Percentiles rank a stretch among this genome's conserved stretches.
phyloP scores from a whole-genome alignment of 345 rosid species.

The thale cress (Arabidopsis thaliana) region DNA sequence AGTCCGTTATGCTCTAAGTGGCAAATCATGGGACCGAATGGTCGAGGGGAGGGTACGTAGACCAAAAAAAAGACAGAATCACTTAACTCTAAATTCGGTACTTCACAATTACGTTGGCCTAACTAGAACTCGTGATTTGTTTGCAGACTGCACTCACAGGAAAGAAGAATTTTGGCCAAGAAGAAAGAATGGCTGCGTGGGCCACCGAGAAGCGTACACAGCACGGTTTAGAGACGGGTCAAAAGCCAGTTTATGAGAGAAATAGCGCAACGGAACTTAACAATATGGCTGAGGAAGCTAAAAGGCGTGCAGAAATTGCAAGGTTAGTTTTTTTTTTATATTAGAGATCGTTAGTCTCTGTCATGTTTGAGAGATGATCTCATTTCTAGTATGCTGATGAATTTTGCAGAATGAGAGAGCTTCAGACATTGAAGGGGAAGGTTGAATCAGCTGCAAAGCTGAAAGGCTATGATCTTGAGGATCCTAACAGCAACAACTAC shows the following conservation, averaged over 20 bases:
- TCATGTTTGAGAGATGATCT: conserved; percentile 13
- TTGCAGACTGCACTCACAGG: conserved; percentile 50
- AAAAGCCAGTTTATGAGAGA: conserved; percentile 40
- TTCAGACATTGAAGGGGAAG: conserved; percentile 59
- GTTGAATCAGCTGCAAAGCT: conserved; percentile 59
- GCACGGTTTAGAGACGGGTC: conserved; percentile 48
- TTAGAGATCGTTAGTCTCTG: not conserved
- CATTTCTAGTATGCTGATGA: conserved; percentile 6
- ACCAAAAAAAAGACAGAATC: not conserved
- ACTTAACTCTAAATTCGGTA: not conserved
- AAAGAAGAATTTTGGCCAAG: conserved; percentile 53
- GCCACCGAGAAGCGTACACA: conserved; percentile 49
- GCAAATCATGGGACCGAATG: conserved; percentile 74
- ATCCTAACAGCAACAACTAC: conserved; percentile 48
- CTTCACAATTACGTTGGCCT: not conserved
- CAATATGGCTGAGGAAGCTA: conserved; percentile 61
- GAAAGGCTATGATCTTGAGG: conserved; percentile 52
- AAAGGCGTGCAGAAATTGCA: conserved; percentile 55
- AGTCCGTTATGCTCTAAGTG: conserved; percentile 77
- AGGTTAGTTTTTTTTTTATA: conserved; percentile 25
- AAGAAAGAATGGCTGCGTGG: conserved; percentile 59
- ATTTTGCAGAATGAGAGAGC: conserved; percentile 55
- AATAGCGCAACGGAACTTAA: conserved; percentile 42
- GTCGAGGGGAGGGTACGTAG: conserved; percentile 65
- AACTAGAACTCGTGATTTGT: conserved; percentile 7